A percentile compares a stretch with the other conserved stretches of the same genome.
Conservation (phyloP, 306 rosid genomes). For the Acacia confusa region DNA sequence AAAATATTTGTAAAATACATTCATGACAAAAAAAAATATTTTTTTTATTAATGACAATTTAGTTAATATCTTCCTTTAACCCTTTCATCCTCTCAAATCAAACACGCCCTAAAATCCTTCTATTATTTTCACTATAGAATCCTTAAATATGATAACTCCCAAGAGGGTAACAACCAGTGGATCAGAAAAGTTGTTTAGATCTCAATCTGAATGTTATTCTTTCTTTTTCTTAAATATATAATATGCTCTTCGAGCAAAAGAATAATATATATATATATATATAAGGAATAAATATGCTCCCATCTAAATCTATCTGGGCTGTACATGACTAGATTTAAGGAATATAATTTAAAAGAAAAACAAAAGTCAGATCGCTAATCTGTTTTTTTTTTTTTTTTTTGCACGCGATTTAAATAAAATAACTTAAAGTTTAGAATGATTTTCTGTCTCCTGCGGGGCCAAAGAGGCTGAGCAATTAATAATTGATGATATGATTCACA, state of each 20-base stretch:
- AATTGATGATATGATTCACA: not conserved
- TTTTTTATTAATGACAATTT: too few relatives aligned
- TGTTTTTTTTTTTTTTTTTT: too few relatives aligned
- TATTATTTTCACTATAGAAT: not conserved
- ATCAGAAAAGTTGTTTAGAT: not conserved
- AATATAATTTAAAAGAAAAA: not conserved
- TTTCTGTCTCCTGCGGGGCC: not conserved
- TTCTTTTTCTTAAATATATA: not conserved
- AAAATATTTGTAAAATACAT: too few relatives aligned
- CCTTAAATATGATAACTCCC: not conserved
- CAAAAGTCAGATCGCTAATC: not conserved
- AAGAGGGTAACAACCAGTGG: not conserved
- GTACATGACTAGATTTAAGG: not conserved
- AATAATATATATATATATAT: too few relatives aligned
- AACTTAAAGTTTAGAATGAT: not conserved
- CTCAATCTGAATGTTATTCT: not conserved
- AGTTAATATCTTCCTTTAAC: too few relatives aligned
- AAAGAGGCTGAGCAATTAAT: not conserved
- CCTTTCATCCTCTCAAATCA: too few relatives aligned
- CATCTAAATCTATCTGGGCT: not conserved
- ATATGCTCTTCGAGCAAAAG: too few relatives aligned
- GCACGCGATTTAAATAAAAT: not conserved
- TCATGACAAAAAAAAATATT: too few relatives aligned
- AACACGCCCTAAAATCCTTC: too few relatives aligned
- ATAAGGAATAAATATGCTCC: not conserved